Percentiles rank a stretch among this genome's conserved stretches.
These are phyloP conservation scores for Leptodermis oblonga DNA, from an alignment of 257 asterid genomes.

Conservation along the genomic window DNA sequence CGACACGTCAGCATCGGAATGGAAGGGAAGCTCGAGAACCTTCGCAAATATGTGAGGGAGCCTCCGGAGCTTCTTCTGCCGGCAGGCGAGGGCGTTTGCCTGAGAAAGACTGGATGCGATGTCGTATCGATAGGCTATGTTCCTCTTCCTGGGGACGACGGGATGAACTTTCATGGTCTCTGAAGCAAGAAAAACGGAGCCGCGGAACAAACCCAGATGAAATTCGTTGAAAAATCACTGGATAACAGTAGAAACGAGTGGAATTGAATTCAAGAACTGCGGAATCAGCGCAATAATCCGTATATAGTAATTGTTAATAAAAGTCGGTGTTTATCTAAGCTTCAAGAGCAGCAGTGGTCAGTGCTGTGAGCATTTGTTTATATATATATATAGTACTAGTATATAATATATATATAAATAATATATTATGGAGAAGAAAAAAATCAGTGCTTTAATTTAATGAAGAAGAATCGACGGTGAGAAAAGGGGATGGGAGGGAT, in stretches of 20 bases:
- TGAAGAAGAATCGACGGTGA: constrained; percentile 6
- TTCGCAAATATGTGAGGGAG: constrained; percentile 81
- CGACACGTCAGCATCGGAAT: constrained; percentile 63
- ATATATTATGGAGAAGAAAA: background rate
- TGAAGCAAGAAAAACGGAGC: background rate
- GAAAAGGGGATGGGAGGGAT: background rate
- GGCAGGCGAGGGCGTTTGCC: constrained; percentile 37
- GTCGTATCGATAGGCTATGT: constrained; percentile 59
- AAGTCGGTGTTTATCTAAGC: background rate
- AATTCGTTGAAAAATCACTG: background rate
- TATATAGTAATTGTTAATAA: too few species aligned
- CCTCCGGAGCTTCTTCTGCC: constrained; percentile 68
- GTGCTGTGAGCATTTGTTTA: background rate
- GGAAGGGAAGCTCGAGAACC: constrained; percentile 75
- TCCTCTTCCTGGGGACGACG: constrained; percentile 45
- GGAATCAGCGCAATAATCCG: background rate
- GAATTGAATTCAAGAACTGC: constrained; percentile 5
- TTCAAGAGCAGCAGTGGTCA: background rate
- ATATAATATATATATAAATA: background rate
- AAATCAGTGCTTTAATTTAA: background rate
- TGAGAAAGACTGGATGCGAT: constrained; percentile 50
- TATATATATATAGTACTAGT: background rate
- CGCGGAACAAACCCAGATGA: constrained; percentile 6
- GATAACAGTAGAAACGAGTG: background rate
- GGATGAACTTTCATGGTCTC: constrained; percentile 74